A percentile compares a stretch with the other conserved stretches of the same genome.
phyloP scores from a whole-genome alignment of 768 basidiomycete genomes.

The Melanogaster broomeanus region DNA sequence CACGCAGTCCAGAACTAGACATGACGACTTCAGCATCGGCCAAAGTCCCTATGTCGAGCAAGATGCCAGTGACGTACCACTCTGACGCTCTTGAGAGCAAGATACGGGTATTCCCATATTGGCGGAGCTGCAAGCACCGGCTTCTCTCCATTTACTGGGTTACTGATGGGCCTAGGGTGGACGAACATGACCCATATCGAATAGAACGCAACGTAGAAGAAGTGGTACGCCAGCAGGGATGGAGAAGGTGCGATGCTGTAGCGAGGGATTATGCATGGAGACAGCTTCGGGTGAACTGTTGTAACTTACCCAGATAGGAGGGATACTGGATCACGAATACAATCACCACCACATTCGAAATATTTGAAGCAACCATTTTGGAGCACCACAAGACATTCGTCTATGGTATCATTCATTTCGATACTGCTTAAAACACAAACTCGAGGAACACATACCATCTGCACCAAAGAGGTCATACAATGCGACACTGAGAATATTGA shows the following conservation, averaged over 20 bases:
- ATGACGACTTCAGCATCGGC: neutral
- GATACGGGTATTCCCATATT: conserved; percentile 65
- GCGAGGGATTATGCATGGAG: neutral
- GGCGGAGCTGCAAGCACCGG: conserved; percentile 42
- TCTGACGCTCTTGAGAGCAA: conserved; percentile 59
- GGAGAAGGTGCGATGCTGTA: conserved; percentile 80
- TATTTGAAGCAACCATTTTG: conserved; percentile 94
- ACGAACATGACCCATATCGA: conserved; percentile 90
- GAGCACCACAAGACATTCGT: conserved; percentile 60
- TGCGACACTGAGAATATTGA: conserved; percentile 92
- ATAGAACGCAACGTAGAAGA: conserved; percentile 95
- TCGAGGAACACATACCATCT: conserved; percentile 61
- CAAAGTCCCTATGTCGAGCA: neutral
- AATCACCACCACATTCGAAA: conserved; percentile 91
- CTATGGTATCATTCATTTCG: conserved; percentile 38
- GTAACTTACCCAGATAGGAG: conserved; percentile 81
- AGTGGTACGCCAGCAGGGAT: conserved; percentile 79
- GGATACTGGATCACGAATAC: conserved; percentile 84
- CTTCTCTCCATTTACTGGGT: conserved; percentile 32
- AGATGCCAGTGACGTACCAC: conserved; percentile 59
- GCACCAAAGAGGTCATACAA: conserved; percentile 94
- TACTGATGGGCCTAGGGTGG: conserved; percentile 39
- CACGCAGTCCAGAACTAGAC: conserved; percentile 88
- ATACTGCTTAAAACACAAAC: neutral
- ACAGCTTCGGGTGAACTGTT: neutral